A percentile compares a stretch with the other conserved stretches of the same genome.
These are phyloP conservation scores for Aspergillus sp. DNA, from an alignment of 2,329 filamentous ascomycete genomes.

Conservation along the genomic window DNA sequence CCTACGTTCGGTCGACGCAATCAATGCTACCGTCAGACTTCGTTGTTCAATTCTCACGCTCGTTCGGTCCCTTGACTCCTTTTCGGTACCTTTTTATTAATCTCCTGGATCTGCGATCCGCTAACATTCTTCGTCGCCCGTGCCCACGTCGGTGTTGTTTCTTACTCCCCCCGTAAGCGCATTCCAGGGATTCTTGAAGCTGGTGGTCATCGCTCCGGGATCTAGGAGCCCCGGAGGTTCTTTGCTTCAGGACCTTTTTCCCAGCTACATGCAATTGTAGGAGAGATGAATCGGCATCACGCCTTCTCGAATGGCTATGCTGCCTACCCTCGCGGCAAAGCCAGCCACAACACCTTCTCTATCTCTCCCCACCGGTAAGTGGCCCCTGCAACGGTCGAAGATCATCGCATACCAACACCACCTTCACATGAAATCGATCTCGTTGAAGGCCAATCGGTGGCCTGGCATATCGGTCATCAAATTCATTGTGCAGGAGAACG, in stretches of 20 bases:
- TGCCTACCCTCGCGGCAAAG: slow-evolving; percentile 69
- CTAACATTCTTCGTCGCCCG: neutral
- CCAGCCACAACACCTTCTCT: slow-evolving; percentile 66
- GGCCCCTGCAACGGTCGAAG: neutral
- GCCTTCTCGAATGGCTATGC: slow-evolving; percentile 76
- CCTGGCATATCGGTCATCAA: neutral
- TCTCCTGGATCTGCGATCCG: slow-evolving; percentile 8
- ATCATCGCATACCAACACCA: neutral
- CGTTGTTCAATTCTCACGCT: slow-evolving; percentile 5
- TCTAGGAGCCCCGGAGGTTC: slow-evolving; percentile 9
- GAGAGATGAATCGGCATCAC: slow-evolving; percentile 84
- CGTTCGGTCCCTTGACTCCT: neutral
- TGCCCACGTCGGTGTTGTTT: neutral
- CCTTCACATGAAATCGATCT: neutral
- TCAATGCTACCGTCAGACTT: slow-evolving; percentile 7
- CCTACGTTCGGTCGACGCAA: slow-evolving; percentile 8
- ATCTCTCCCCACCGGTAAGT: slow-evolving; percentile 85
- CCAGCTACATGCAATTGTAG: slow-evolving; percentile 32
- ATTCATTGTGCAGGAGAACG: neutral
- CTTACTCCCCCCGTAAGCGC: slow-evolving; percentile 4
- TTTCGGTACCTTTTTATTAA: neutral
- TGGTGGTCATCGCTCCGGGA: slow-evolving; percentile 17
- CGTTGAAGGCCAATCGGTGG: neutral
- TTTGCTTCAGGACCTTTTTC: slow-evolving; percentile 11
- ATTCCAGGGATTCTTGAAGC: slow-evolving; percentile 9